These are phyloP conservation scores for Sanghuangporus weigelae DNA, from an alignment of 1,284 basidiomycete species.

Conservation along the genomic window DNA sequence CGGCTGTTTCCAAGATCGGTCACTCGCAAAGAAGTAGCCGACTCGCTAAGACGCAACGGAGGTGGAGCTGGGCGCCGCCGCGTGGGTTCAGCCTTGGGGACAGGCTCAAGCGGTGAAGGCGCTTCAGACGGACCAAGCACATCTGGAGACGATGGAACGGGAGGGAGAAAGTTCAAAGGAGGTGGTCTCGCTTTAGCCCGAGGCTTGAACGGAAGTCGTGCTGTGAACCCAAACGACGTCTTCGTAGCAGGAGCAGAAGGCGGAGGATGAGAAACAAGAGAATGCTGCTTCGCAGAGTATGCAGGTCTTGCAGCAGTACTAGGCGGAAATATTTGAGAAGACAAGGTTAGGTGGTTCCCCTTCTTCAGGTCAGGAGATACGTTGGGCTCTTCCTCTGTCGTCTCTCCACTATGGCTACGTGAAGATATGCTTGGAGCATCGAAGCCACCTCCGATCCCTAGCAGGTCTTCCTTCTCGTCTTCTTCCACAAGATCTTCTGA, in stretches of 20 bases:
- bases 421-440: conserved; percentile 38
- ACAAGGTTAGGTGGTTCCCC: conserved; percentile 22
- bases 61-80: conserved; percentile 17
- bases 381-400: conserved; percentile 24
- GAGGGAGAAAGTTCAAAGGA: conserved; percentile 55
- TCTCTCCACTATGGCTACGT: conserved; percentile 33
- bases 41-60: conserved; percentile 23
- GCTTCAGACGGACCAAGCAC: conserved; percentile 39
- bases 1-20: conserved; percentile 8
- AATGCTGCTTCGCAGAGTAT: conserved; percentile 7
- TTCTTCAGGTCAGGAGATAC: conserved; percentile 42
- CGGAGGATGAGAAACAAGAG: conserved; percentile 22
- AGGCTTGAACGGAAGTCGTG: conserved; percentile 24
- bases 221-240: conserved; percentile 47
- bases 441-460: conserved; percentile 64
- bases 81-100: conserved; percentile 17
- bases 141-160: conserved; percentile 64
- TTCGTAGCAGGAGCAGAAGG: conserved; percentile 36
- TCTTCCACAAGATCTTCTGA: conserved; percentile 79
- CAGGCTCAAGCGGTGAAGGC: conserved; percentile 14
- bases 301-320: conserved; percentile 27
- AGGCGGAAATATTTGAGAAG: conserved; percentile 19
- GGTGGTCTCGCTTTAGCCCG: conserved; percentile 49
- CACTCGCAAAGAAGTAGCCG: conserved; percentile 12
- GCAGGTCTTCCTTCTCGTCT: conserved; percentile 66